A percentile compares a stretch with the other conserved stretches of the same genome.
Evolutionary conservation across 441 rosid genomes (phyloP).

Genomic region (Daphne laureola): DNA sequence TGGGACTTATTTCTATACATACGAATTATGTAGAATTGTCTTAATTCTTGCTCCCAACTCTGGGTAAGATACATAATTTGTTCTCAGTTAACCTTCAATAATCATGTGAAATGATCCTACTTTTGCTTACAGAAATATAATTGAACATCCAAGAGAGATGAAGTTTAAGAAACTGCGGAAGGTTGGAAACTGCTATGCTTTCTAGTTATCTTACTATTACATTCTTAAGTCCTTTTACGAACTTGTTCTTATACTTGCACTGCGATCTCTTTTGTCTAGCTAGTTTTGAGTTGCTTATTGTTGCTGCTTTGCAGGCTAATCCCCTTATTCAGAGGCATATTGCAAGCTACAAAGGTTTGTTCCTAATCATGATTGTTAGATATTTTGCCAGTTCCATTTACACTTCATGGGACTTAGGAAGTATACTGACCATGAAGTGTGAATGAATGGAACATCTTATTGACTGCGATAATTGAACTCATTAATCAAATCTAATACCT

Average conservation of each 20-base stretch:
- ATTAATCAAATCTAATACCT: background rate
- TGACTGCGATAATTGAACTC: no score
- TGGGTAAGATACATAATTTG: background rate
- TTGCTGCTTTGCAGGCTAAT: slow-evolving; percentile 59
- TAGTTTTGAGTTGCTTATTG: slow-evolving; percentile 5
- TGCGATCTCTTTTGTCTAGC: background rate
- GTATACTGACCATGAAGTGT: no score
- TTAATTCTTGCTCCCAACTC: no score
- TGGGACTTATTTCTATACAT: no score
- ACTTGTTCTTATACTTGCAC: background rate
- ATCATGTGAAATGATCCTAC: slow-evolving; percentile 9
- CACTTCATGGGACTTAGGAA: background rate
- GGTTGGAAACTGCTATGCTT: slow-evolving; percentile 28
- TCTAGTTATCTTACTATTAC: background rate
- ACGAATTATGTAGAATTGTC: no score
- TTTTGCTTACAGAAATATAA: slow-evolving; percentile 51
- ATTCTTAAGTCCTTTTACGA: background rate
- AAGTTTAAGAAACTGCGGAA: slow-evolving; percentile 75
- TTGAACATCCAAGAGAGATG: slow-evolving; percentile 65
- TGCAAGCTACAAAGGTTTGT: slow-evolving; percentile 51
- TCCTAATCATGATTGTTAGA: background rate
- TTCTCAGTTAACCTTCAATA: background rate
- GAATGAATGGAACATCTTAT: no score
- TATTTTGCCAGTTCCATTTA: no score
- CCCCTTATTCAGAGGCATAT: slow-evolving; percentile 60